phyloP scores from a whole-genome alignment of 2,329 filamentous ascomycete species.

The Fusarium tjaetaba region DNA sequence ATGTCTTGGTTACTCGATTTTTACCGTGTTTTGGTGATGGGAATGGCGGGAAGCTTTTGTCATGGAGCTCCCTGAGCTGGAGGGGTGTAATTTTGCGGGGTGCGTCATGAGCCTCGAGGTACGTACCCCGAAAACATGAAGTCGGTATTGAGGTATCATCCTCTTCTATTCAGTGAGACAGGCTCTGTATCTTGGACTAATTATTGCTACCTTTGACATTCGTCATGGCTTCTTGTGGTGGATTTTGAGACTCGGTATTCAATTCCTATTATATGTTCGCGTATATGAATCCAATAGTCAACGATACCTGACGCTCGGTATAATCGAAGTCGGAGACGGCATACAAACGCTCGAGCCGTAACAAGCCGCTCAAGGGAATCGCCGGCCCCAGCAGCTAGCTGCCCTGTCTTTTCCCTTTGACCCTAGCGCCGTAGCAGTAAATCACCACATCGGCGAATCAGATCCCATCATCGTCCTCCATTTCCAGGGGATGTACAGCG shows the following conservation, averaged over 20 bases:
- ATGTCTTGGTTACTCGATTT: background rate
- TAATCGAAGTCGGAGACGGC: background rate
- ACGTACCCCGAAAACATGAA: background rate
- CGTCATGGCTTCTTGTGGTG: background rate
- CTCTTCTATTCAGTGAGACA: background rate
- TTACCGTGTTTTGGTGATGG: conserved; percentile 19
- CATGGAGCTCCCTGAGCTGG: conserved; percentile 33
- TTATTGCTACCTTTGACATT: background rate
- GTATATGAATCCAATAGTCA: background rate
- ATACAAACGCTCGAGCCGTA: conserved; percentile 14
- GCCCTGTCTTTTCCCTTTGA: conserved; percentile 22
- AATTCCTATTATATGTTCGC: background rate
- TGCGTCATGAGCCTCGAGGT: conserved; percentile 8
- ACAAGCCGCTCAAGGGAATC: conserved; percentile 27
- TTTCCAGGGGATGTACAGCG: conserved; percentile 5
- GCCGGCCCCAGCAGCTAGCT: conserved; percentile 1
- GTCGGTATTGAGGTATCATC: background rate
- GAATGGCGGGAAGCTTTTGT: conserved; percentile 10
- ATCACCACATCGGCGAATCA: conserved; percentile 18
- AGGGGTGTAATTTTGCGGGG: conserved; percentile 38
- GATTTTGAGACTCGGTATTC: background rate
- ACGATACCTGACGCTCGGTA: background rate
- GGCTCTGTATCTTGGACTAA: background rate
- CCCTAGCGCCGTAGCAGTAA: conserved; percentile 28
- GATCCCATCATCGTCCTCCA: background rate